Evolutionary conservation across 2,329 filamentous ascomycete species (phyloP).

Genomic region (Parascedosporium putredinis): DNA sequence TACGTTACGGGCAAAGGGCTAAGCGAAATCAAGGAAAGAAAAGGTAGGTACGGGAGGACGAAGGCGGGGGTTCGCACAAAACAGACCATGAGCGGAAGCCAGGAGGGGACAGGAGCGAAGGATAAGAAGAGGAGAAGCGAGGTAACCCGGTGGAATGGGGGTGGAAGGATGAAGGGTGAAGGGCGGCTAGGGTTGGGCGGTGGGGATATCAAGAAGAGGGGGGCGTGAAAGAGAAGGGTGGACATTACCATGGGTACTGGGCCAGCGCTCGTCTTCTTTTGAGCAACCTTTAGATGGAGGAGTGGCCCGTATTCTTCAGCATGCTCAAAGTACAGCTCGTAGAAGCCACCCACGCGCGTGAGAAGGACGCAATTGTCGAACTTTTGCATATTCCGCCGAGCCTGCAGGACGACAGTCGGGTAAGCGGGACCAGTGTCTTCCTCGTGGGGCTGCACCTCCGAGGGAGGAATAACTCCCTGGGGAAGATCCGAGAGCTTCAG

Average conservation of each 20-base stretch:
- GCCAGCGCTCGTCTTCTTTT: conserved; percentile 68
- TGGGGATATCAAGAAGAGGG: conserved; percentile 12
- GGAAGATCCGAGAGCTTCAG: conserved; percentile 47
- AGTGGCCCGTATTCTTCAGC: conserved; percentile 80
- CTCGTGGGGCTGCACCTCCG: conserved; percentile 18
- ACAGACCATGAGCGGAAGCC: no score
- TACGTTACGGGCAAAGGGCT: background rate
- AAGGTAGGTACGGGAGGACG: background rate
- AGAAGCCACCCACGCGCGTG: conserved; percentile 90
- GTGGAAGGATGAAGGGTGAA: background rate
- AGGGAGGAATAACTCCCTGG: conserved; percentile 35
- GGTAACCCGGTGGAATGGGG: background rate
- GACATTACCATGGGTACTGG: conserved; percentile 69
- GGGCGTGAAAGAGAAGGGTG: conserved; percentile 9
- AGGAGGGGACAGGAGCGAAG: background rate
- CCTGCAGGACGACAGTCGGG: conserved; percentile 82
- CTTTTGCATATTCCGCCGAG: conserved; percentile 77
- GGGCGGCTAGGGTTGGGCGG: background rate
- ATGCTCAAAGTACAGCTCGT: conserved; percentile 95
- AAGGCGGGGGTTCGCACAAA: no score
- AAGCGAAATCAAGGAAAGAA: background rate
- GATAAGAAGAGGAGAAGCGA: background rate
- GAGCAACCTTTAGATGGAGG: conserved; percentile 76
- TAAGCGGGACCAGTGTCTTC: conserved; percentile 46
- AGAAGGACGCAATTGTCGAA: conserved; percentile 86